Evolutionary conservation across 1,284 basidiomycete species (phyloP).

Genomic region (Ceraceosorus bombacis): DNA sequence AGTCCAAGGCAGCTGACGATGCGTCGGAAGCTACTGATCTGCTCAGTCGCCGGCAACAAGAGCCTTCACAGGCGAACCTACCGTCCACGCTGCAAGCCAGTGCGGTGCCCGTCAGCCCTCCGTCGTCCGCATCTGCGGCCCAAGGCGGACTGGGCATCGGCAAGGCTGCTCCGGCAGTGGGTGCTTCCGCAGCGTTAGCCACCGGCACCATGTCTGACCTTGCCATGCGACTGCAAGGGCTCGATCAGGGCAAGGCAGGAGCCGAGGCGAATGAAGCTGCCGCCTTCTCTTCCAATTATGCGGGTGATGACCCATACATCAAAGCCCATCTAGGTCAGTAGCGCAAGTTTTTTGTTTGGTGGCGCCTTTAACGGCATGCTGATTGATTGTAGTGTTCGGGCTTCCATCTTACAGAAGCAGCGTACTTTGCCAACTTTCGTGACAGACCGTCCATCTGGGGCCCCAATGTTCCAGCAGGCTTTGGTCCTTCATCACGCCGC

Average conservation of each 20-base stretch:
- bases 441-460: conserved; percentile 24
- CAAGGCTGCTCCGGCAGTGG: conserved; percentile 29
- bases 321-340: conserved; percentile 30
- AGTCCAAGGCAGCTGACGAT: too few species aligned
- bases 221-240: conserved; percentile 18
- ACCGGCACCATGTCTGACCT: conserved; percentile 32
- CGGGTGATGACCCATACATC: conserved; percentile 43
- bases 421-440: conserved; percentile 32
- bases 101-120: not conserved
- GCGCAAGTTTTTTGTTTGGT: too few species aligned
- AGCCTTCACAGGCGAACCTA: too few species aligned
- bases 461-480: conserved; percentile 18
- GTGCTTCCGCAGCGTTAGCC: conserved; percentile 20
- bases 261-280: conserved; percentile 11
- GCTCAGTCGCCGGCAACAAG: too few species aligned
- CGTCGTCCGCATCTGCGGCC: conserved; percentile 10
- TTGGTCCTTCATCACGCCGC: conserved; percentile 9
- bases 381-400: too few species aligned
- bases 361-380: too few species aligned
- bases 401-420: conserved; percentile 13
- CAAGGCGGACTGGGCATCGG: conserved; percentile 25
- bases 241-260: conserved; percentile 12
- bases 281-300: conserved; percentile 34
- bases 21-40: too few species aligned
- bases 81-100: not conserved